Evolutionary conservation across 805 yeast genomes (phyloP).

Genomic region (Starmerella bombicola): DNA sequence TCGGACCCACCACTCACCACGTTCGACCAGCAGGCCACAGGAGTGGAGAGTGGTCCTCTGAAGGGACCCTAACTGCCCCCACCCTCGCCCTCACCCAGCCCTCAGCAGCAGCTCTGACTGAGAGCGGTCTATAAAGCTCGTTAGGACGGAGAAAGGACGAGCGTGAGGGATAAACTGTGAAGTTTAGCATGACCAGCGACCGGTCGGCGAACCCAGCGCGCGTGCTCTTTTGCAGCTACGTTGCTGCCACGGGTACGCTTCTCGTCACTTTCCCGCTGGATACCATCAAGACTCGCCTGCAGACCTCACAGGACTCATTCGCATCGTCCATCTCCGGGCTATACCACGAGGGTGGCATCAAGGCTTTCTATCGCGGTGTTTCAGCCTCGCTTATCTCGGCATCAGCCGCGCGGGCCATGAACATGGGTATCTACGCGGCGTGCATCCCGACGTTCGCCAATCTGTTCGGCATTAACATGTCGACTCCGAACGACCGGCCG

Average conservation of each 20-base stretch:
- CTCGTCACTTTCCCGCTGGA: slow-evolving; percentile 70
- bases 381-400: slow-evolving; percentile 60
- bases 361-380: slow-evolving; percentile 66
- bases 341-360: slow-evolving; percentile 46
- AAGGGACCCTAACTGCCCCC: background rate
- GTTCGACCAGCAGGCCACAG: no score
- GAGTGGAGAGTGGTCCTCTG: no score
- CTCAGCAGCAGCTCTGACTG: background rate
- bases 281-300: slow-evolving; percentile 78
- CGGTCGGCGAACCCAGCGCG: slow-evolving; percentile 8
- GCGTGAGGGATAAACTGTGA: no score
- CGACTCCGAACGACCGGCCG: slow-evolving; percentile 16
- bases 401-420: slow-evolving; percentile 25
- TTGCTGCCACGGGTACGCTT: slow-evolving; percentile 22
- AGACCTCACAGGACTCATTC: slow-evolving; percentile 50
- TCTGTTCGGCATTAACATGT: slow-evolving; percentile 11
- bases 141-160: no score
- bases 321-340: slow-evolving; percentile 48
- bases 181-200: background rate
- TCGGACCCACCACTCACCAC: no score
- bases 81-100: background rate
- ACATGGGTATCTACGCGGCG: slow-evolving; percentile 21
- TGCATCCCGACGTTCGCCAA: slow-evolving; percentile 16
- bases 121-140: no score
- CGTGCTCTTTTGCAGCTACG: slow-evolving; percentile 18